phyloP scores from a whole-genome alignment of 2,329 filamentous ascomycete species.

The Davidsoniella eucalypti region DNA sequence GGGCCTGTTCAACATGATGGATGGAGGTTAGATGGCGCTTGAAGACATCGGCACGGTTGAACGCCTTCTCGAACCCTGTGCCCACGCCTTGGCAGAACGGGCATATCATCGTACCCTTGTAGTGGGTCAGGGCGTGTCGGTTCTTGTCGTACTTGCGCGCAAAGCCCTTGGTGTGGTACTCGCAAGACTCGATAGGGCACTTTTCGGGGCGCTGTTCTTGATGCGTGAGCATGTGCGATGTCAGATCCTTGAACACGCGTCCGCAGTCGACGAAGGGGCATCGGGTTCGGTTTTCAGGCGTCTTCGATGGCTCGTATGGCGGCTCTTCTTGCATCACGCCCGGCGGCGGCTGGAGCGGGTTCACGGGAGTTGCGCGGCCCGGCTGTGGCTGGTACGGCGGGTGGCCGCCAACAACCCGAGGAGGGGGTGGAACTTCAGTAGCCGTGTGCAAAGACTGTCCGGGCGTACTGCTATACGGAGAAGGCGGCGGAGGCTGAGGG shows the following conservation, averaged over 20 bases:
- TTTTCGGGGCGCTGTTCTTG: slow-evolving; percentile 89
- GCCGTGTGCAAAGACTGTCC: not conserved
- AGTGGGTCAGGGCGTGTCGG: slow-evolving; percentile 86
- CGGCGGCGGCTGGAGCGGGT: slow-evolving; percentile 7
- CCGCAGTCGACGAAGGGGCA: slow-evolving; percentile 43
- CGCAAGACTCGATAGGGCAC: slow-evolving; percentile 83
- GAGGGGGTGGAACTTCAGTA: not conserved
- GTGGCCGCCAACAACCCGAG: not conserved
- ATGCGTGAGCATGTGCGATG: slow-evolving; percentile 93
- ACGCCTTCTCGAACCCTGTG: slow-evolving; percentile 79
- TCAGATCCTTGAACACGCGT: slow-evolving; percentile 44
- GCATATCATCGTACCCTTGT: slow-evolving; percentile 96
- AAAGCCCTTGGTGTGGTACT: slow-evolving; percentile 88
- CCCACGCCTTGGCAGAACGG: slow-evolving; percentile 86
- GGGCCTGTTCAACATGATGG: slow-evolving; percentile 85
- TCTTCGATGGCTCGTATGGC: slow-evolving; percentile 16
- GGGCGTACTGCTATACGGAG: not conserved
- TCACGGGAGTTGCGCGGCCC: not conserved
- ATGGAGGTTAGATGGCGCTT: slow-evolving; percentile 88
- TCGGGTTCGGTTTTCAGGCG: slow-evolving; percentile 27
- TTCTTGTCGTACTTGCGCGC: slow-evolving; percentile 98
- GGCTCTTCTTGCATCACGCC: not conserved
- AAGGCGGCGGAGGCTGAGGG: not conserved
- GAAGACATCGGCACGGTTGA: slow-evolving; percentile 93
- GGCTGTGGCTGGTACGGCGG: slow-evolving; percentile 6